phyloP scores from a whole-genome alignment of 805 yeast species.

The Candida maltosa region DNA sequence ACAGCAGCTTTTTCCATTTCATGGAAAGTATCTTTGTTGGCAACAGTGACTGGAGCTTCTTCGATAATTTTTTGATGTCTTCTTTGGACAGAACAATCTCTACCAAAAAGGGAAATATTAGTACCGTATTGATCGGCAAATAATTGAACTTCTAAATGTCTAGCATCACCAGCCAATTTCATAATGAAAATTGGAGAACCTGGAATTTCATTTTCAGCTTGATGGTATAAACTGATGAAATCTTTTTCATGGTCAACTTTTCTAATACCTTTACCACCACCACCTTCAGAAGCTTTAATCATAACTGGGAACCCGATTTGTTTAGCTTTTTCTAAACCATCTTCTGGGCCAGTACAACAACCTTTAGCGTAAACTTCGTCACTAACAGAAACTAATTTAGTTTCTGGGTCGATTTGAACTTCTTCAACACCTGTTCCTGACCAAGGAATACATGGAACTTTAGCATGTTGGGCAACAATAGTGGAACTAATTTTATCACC shows the following conservation, averaged over 20 bases:
- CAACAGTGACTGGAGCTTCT: conserved; percentile 98
- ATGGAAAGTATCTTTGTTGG: conserved; percentile 78
- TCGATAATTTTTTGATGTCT: conserved; percentile 98
- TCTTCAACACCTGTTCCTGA: conserved; percentile 95
- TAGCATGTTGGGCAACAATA: conserved; percentile 97
- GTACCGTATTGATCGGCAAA: conserved; percentile 98
- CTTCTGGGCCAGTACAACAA: conserved; percentile 81
- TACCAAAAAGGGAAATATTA: conserved; percentile 93
- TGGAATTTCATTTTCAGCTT: conserved; percentile 96
- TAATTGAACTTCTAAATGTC: conserved; percentile 97
- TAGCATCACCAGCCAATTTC: conserved; percentile 95
- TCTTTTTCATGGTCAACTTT: conserved; percentile 85
- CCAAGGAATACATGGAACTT: conserved; percentile 99
- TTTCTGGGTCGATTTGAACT: conserved; percentile 63
- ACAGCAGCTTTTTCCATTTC: conserved; percentile 97
- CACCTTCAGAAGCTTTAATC: conserved; percentile 99
- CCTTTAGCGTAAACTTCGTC: conserved; percentile 84
- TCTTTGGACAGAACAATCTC: conserved; percentile 99
- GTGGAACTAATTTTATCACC: conserved; percentile 98
- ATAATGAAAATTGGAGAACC: conserved; percentile 98
- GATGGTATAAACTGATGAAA: conserved; percentile 74
- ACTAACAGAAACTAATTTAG: conserved; percentile 84
- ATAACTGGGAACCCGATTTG: conserved; percentile 95
- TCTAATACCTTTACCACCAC: conserved; percentile 99
- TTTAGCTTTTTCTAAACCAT: conserved; percentile 82